Conservation (phyloP, 768 basidiomycete species). For the Suillus brevipes region DNA sequence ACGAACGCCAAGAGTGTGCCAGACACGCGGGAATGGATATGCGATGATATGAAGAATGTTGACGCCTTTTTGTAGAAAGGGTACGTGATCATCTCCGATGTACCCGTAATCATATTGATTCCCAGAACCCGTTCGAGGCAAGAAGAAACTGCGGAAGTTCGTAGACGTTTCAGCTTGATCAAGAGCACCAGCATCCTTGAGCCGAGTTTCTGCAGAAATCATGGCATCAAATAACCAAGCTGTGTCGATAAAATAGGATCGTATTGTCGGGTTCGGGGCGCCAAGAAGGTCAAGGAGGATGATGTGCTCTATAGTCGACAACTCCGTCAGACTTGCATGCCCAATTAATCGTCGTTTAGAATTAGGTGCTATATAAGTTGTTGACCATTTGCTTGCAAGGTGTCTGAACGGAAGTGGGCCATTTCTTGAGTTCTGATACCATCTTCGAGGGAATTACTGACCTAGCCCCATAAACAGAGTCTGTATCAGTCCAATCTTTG, state of each 20-base stretch:
- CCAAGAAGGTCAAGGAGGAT: constrained; percentile 94
- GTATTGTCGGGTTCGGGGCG: constrained; percentile 68
- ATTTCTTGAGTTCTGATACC: constrained; percentile 1
- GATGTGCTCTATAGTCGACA: constrained; percentile 84
- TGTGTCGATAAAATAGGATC: constrained; percentile 83
- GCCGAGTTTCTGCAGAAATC: constrained; percentile 64
- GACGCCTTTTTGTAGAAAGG: constrained; percentile 83
- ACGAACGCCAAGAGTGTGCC: constrained; percentile 79
- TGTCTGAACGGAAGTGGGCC: constrained; percentile 52
- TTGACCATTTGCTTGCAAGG: constrained; percentile 83
- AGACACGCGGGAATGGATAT: constrained; percentile 84
- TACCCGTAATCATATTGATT: constrained; percentile 47
- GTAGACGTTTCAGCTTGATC: constrained; percentile 41
- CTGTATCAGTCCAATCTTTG: constrained; percentile 80
- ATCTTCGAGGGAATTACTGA: constrained; percentile 29
- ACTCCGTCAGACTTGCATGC: constrained; percentile 54
- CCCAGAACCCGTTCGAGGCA: constrained; percentile 40
- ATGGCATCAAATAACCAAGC: constrained; percentile 91
- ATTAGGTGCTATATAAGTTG: constrained; percentile 62
- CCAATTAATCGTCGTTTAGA: constrained; percentile 58
- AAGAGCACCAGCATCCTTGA: constrained; percentile 68
- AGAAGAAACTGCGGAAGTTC: constrained; percentile 68
- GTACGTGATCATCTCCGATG: constrained; percentile 92
- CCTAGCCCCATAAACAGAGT: constrained; percentile 97
- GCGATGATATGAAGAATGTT: constrained; percentile 89